Base-by-base conservation (phyloP, 2,329 filamentous ascomycete genomes). In the Colletotrichum sidae region DNA sequence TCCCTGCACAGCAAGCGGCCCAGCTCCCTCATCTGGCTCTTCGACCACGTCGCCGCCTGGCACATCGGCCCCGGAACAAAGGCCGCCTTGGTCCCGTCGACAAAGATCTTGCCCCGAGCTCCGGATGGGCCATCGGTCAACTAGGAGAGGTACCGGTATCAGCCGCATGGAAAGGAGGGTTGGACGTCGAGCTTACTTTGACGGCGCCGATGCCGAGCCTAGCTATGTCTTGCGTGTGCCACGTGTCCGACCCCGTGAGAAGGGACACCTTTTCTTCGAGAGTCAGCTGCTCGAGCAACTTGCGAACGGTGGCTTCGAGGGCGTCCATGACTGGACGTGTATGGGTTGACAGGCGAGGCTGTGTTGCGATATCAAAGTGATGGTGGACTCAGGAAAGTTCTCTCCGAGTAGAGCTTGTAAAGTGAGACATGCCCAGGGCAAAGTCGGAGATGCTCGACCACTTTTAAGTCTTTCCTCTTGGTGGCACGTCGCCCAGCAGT, bases 11-110 rank as follows among this genome's bases (percentile, higher is more conserved):
- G 45, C 2, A 68, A 62, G 11, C 80, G 76, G 10, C 88, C 88
- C 17, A 88, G 81, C 53, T 84, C 76, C 46, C 84, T 75, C 35
- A 89, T 80, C 25, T 90, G 77, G 5, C 86, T 82, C 2, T 79
- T 69, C 69, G 91, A 87, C 79, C 87, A 91, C 8, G 87, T 90
- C 6, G 88, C 86, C 6, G 87, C 89, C 42, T 91, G 2, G 11
- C 39, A 53, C 5, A 47, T 41, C 7, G 44, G 46, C 9, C 53
- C 60, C 13, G 60, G 60, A 17, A 63, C 53, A 34, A 53, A 63
- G n/a, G 60, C 60, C 3, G 60, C 47, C 13, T 47, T 56, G 25
- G 47, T 54, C 9, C 60, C 60, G 35, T 63, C 47, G 33, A 39
- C 50, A 8, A 63, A 53, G 12, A 50, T 45, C 4, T 35, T 54